Evolutionary conservation across 108 stramenopile genomes (phyloP).

Genomic region (Skeletonema costatum): DNA sequence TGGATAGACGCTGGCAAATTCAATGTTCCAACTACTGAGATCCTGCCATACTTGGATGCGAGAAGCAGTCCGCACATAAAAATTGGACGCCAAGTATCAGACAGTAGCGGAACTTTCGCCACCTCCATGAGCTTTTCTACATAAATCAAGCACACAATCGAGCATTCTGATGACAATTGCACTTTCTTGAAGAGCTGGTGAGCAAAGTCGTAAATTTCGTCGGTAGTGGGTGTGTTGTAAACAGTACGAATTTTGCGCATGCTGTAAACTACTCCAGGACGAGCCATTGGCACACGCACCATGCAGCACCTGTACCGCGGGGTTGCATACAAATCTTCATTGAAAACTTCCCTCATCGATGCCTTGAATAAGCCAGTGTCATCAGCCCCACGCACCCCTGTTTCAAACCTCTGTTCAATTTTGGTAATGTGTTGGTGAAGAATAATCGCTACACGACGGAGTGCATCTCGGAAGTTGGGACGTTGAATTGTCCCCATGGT

Average conservation of each 20-base stretch:
- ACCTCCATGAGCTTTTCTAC: constrained; percentile 95
- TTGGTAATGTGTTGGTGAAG: constrained; percentile 88
- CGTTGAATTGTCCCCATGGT: constrained; percentile 83
- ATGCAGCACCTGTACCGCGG: constrained; percentile 81
- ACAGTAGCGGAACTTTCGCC: constrained; percentile 91
- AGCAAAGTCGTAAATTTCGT: constrained; percentile 90
- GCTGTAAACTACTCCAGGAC: constrained; percentile 74
- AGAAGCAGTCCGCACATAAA: constrained; percentile 95
- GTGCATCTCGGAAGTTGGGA: constrained; percentile 89
- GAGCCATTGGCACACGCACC: constrained; percentile 85
- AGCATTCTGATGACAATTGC: constrained; percentile 96
- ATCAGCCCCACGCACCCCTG: constrained; percentile 43
- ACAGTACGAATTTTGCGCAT: constrained; percentile 67
- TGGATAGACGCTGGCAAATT: constrained; percentile 95
- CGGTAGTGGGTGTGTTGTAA: constrained; percentile 71
- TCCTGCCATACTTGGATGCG: constrained; percentile 99
- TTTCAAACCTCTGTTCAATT: constrained; percentile 81
- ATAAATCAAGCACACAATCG: constrained; percentile 97
- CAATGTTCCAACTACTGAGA: constrained; percentile 96
- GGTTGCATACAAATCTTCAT: constrained; percentile 72
- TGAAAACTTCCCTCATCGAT: constrained; percentile 74
- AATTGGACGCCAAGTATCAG: constrained; percentile 95
- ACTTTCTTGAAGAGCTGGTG: constrained; percentile 92
- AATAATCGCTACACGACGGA: constrained; percentile 88
- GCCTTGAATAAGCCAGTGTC: constrained; percentile 62